A percentile compares a stretch with the other conserved stretches of the same genome.
phyloP scores from a whole-genome alignment of 371 early-diverging fungal genomes.

The Haplosporangium sp. region DNA sequence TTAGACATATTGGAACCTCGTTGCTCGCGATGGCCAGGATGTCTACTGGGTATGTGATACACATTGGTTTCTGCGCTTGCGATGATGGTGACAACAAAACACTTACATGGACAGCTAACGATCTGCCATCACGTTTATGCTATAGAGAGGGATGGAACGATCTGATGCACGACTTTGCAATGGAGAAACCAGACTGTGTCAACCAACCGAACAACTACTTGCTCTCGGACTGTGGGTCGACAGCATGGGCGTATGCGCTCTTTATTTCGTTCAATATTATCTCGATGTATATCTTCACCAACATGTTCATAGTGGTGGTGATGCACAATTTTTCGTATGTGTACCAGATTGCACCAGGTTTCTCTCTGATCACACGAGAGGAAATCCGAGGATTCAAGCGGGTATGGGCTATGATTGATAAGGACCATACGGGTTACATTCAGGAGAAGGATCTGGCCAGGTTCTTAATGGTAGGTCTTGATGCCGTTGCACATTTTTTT shows the following conservation, averaged over 20 bases:
- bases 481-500: slow-evolving; percentile 2
- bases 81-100: neutral
- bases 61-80: neutral
- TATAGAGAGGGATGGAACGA: slow-evolving; percentile 78
- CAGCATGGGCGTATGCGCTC: slow-evolving; percentile 69
- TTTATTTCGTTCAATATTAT: slow-evolving; percentile 78
- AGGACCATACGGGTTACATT: slow-evolving; percentile 65
- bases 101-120: neutral
- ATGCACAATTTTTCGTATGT: slow-evolving; percentile 79
- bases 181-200: slow-evolving; percentile 72
- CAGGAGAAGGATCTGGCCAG: slow-evolving; percentile 60
- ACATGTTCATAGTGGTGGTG: slow-evolving; percentile 79
- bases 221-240: slow-evolving; percentile 75
- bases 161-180: slow-evolving; percentile 75
- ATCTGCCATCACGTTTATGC: neutral
- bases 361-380: slow-evolving; percentile 71
- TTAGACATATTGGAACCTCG: slow-evolving; percentile 65
- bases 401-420: slow-evolving; percentile 70
- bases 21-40: slow-evolving; percentile 74
- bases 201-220: slow-evolving; percentile 62
- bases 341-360: slow-evolving; percentile 72
- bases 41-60: slow-evolving; percentile 66
- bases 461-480: slow-evolving; percentile 57
- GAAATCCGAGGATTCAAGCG: slow-evolving; percentile 75
- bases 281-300: slow-evolving; percentile 81